Percentiles rank a stretch among this genome's conserved stretches.
phyloP scores from a whole-genome alignment of 352 stramenopile genomes.

The Globisporangium iwayamae region DNA sequence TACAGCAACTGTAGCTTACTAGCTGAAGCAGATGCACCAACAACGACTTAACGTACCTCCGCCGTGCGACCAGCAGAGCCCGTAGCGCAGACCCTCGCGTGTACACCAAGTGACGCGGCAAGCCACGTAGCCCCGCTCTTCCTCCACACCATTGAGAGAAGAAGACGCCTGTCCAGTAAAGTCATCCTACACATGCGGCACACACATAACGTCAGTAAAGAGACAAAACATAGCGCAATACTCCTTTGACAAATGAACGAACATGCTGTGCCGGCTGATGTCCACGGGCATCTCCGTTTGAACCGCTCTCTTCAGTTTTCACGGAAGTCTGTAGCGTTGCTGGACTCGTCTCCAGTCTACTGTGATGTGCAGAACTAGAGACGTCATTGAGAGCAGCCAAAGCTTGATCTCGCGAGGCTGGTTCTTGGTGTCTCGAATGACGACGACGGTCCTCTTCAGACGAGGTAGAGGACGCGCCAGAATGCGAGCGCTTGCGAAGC shows the following conservation, averaged over 20 bases:
- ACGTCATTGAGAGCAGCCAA: too few relatives aligned
- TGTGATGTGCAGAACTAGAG: background rate
- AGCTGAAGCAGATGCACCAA: background rate
- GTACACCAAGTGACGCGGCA: slow-evolving; percentile 50
- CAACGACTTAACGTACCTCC: slow-evolving; percentile 25
- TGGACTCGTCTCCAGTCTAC: background rate
- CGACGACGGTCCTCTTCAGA: background rate
- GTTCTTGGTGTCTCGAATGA: background rate
- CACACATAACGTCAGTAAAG: background rate
- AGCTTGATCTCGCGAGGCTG: background rate
- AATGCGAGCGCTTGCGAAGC: slow-evolving; percentile 5
- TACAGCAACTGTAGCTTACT: background rate
- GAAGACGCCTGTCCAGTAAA: background rate
- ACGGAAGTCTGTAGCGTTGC: background rate
- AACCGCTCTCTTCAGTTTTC: background rate
- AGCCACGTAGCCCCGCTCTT: background rate
- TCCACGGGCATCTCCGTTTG: background rate
- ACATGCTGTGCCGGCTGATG: background rate
- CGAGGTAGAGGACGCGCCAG: background rate
- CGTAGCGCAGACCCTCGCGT: slow-evolving; percentile 34
- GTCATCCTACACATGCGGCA: background rate
- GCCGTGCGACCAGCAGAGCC: slow-evolving; percentile 50
- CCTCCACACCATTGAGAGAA: background rate
- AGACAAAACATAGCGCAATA: background rate
- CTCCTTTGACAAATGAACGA: background rate